Conservation (phyloP, 495 filamentous ascomycete genomes). For the Jackrogersella minutella region DNA sequence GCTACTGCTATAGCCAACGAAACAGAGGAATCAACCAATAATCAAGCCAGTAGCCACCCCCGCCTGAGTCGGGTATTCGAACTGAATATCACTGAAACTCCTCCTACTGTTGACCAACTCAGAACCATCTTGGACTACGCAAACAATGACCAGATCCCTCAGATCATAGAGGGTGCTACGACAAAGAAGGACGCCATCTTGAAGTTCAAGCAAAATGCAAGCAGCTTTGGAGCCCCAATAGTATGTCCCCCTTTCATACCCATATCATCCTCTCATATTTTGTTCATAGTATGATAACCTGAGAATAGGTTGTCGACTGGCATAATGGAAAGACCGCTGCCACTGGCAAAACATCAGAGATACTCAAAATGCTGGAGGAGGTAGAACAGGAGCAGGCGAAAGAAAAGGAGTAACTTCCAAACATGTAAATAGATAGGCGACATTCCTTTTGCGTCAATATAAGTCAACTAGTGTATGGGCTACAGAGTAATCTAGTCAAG, state of each 20-base stretch:
- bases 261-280: neutral
- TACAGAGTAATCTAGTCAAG: neutral
- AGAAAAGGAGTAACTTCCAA: slow-evolving; percentile 14
- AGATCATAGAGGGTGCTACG: slow-evolving; percentile 74
- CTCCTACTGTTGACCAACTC: slow-evolving; percentile 85
- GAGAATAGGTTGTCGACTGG: slow-evolving; percentile 84
- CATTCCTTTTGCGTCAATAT: neutral
- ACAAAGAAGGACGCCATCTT: slow-evolving; percentile 78
- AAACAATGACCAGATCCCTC: slow-evolving; percentile 60
- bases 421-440: neutral
- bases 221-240: slow-evolving; percentile 76
- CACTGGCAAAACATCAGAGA: slow-evolving; percentile 82
- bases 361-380: slow-evolving; percentile 79
- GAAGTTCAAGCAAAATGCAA: slow-evolving; percentile 66
- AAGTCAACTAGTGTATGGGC: neutral
- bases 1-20: slow-evolving; percentile 60
- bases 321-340: slow-evolving; percentile 81
- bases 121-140: slow-evolving; percentile 87
- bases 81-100: slow-evolving; percentile 80
- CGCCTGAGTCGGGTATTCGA: slow-evolving; percentile 76
- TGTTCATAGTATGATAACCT: slow-evolving; percentile 6
- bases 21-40: slow-evolving; percentile 63
- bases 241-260: slow-evolving; percentile 52
- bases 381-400: slow-evolving; percentile 15
- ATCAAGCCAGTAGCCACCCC: slow-evolving; percentile 69